Base-by-base conservation (phyloP, 2,329 filamentous ascomycete genomes). In the Conoideocrella luteorostrata region DNA sequence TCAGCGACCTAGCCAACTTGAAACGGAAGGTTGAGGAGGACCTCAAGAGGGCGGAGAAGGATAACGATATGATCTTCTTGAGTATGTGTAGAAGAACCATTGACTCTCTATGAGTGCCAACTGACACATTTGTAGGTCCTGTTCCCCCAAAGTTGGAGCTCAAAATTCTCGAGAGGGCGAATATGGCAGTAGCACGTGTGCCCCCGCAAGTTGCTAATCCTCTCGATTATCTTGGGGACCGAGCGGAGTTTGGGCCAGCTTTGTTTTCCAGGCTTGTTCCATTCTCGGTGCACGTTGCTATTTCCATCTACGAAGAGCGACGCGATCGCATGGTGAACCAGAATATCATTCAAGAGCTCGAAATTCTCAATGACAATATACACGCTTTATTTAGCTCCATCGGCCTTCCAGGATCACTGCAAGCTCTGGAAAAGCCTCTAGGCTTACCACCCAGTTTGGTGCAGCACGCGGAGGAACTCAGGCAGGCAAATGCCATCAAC, bases 11-110 rank as follows among this genome's bases (percentile, higher is more conserved):
- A 22, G 85, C 88, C 44, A 85, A 82, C 0, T 65, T 98, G 46
- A 95, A 94, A 68, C 83, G 74, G 47, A 82, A 84, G 48, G 85
- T 95, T 0, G 77, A 84, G 26, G 90, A 95, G 54, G 89, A 96
- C 52, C 58, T 98, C 52, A 95, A 94, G 65, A 75, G 91, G 37
- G 90, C 91, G 0, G 91, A 97, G 61, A 94, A 88, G 62, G 93
- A 98, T 59, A 98, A 98, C 52, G 91, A 98, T 61, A 74, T 95
- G 54, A 96, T 98, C 13, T 98, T 96, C 60, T 70, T 97, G 3
- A 78, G 83, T 83, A 67, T 52, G 76, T 64, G 3, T 4, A 10
- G 1, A 0, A 3, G 7, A 11, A n/a, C n/a, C 22, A 2, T 6
- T 2, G 7, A 18, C 21, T 17, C 32, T 1, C 33, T 7, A 7